Base-by-base conservation (phyloP, 1,284 basidiomycete genomes). In the Dichomitus squalens region DNA sequence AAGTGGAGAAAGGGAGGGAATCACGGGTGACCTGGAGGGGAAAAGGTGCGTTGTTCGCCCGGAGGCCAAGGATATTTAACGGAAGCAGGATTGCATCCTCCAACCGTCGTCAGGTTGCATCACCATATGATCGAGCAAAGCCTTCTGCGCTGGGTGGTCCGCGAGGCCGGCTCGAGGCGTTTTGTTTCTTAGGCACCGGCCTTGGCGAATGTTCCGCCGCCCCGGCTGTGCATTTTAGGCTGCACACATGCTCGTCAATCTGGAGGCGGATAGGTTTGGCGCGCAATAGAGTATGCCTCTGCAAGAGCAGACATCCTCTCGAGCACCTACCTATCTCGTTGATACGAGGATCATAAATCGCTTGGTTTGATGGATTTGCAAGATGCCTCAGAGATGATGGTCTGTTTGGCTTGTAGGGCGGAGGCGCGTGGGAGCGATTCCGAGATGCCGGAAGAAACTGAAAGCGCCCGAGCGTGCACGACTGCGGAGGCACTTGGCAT, bases 11-110 rank as follows among this genome's bases (percentile, higher is more conserved):
- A 58, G 40, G 49, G 51, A 64, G 57, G 57, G 66, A 69, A 43
- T 80, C 84, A 53, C 71, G 79, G 31, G 83, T 86, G 23, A 84
- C 81, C 70, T 73, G 86, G 64, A 81, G 61, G 52, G 56, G 43
- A 47, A 56, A 59, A 60, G 58, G 61, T 63, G 52, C 7, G 18
- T 34, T 27, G 33, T 47, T 16, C 12, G 46, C 49, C 49, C 18
- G 12, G 23, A 21, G 33, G 29, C 1, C 31, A 35, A 31, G 25
- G 35, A 34, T 63, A 58, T 60, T 52, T 63, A 60, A 46, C 34
- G 33, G 41, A 44, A 11, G 35, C 31, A 52, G 49, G 29, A 50
- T 54, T 33, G 25, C 48, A 35, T 34, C 49, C 14, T 25, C 55
- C 52, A 55, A 49, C 58, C 25, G 58, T 63, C 56, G 61, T 57